These are phyloP conservation scores for Hypoxylon sp. DNA, from an alignment of 2,329 filamentous ascomycete species.

Conservation along the genomic window DNA sequence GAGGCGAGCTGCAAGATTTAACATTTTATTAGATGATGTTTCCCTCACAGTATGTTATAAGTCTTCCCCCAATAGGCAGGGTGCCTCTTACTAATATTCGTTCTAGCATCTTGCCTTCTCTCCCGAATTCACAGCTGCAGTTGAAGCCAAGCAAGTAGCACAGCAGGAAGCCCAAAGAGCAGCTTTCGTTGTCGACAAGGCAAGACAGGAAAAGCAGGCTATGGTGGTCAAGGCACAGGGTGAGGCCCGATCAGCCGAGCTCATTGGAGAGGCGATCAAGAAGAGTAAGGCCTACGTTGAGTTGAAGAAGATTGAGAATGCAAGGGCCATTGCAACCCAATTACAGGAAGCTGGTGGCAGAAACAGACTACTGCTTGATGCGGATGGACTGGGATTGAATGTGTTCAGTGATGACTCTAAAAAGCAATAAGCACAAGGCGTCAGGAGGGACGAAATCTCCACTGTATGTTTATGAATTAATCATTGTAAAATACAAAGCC, in stretches of 20 bases:
- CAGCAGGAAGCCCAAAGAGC: conserved; percentile 97
- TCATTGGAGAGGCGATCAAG: conserved; percentile 99
- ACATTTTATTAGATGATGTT: conserved; percentile 97
- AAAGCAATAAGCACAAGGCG: conserved; percentile 60
- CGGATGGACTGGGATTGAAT: conserved; percentile 91
- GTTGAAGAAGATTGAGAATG: conserved; percentile 98
- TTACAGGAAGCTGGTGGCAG: conserved; percentile 87
- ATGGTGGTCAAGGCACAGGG: conserved; percentile 98
- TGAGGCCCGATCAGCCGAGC: conserved; percentile 97
- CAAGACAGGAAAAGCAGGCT: conserved; percentile 98
- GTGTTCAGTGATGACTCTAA: conserved; percentile 72
- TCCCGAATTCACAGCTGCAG: conserved; percentile 80
- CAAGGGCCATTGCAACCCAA: conserved; percentile 87
- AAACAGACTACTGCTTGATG: conserved; percentile 95
- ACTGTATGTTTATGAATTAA: conserved; percentile 57
- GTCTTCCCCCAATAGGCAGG: background rate
- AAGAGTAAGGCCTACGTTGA: conserved; percentile 98
- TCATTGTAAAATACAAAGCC: conserved; percentile 48
- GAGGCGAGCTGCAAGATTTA: conserved; percentile 92
- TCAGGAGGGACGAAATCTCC: conserved; percentile 53
- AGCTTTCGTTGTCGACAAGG: conserved; percentile 98
- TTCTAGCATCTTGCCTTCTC: conserved; percentile 78
- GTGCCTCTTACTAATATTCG: conserved; percentile 46
- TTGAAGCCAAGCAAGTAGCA: conserved; percentile 81
- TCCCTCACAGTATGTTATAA: conserved; percentile 83